phyloP scores from a whole-genome alignment of 2,329 filamentous ascomycete genomes.

The Cyanodermella asteris region DNA sequence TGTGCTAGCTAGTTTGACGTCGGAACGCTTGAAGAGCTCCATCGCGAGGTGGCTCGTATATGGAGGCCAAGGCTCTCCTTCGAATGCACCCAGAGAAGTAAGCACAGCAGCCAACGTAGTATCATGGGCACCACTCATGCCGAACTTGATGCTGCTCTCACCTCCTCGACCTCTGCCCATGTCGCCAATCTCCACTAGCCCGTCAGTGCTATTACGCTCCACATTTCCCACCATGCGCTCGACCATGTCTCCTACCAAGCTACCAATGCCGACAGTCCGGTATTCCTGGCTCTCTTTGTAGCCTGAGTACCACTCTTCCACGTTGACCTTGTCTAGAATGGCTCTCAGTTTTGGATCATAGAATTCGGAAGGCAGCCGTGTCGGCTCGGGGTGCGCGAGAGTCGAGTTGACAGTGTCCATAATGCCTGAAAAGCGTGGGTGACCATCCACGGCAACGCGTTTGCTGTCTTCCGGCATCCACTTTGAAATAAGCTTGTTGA shows the following conservation, averaged over 20 bases:
- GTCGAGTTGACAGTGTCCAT: constrained; percentile 90
- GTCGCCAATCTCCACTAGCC: constrained; percentile 27
- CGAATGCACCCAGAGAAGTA: constrained; percentile 56
- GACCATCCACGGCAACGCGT: constrained; percentile 59
- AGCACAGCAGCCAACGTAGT: constrained; percentile 72
- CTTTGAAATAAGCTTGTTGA: constrained; percentile 55
- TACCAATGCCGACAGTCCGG: constrained; percentile 70
- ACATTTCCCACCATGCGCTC: constrained; percentile 48
- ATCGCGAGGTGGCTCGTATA: constrained; percentile 84
- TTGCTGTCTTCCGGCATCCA: constrained; percentile 59
- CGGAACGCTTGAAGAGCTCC: constrained; percentile 79
- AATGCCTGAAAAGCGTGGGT: constrained; percentile 67
- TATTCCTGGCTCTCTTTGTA: constrained; percentile 74
- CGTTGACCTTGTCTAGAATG: constrained; percentile 49
- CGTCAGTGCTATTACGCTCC: constrained; percentile 34
- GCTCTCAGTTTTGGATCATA: constrained; percentile 53
- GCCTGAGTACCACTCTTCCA: constrained; percentile 85
- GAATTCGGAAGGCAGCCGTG: constrained; percentile 62
- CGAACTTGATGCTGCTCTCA: constrained; percentile 43
- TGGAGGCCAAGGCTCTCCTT: constrained; percentile 59
- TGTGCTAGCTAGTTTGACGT: constrained; percentile 20
- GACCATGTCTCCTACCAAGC: constrained; percentile 63
- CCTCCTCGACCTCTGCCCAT: constrained; percentile 22
- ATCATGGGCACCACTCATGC: constrained; percentile 73
- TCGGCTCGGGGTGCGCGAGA: constrained; percentile 59